A percentile compares a stretch with the other conserved stretches of the same genome.
Evolutionary conservation across 1,139 yeast genomes (phyloP).

Genomic region (Saccharomycopsis crataegensis): DNA sequence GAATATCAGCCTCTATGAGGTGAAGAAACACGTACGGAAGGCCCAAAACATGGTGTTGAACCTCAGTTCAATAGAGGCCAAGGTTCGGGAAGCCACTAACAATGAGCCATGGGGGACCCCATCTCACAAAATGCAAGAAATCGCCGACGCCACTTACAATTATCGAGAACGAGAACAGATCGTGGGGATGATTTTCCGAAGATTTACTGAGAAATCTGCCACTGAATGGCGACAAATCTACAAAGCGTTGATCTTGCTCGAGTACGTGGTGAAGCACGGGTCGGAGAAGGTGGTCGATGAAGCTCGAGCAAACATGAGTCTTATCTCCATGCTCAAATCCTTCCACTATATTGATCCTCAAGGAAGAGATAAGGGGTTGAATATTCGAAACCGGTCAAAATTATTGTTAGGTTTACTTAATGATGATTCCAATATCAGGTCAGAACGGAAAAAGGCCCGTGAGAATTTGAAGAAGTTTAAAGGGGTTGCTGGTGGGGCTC

Average conservation of each 20-base stretch:
- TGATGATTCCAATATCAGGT: slow-evolving; percentile 70
- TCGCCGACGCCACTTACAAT: slow-evolving; percentile 90
- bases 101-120: slow-evolving; percentile 99
- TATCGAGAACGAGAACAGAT: slow-evolving; percentile 76
- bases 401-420: slow-evolving; percentile 62
- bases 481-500: slow-evolving; percentile 57
- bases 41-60: slow-evolving; percentile 97
- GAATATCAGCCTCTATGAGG: slow-evolving; percentile 86
- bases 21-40: slow-evolving; percentile 93
- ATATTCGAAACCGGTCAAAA: slow-evolving; percentile 87
- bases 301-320: slow-evolving; percentile 73
- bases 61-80: slow-evolving; percentile 91
- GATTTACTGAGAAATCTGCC: slow-evolving; percentile 92
- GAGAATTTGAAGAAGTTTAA: slow-evolving; percentile 75
- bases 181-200: slow-evolving; percentile 59
- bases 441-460: slow-evolving; percentile 84
- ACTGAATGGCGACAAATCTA: slow-evolving; percentile 98
- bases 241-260: slow-evolving; percentile 85
- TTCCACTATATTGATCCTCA: slow-evolving; percentile 92
- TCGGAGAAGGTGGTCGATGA: slow-evolving; percentile 94
- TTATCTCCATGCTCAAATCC: slow-evolving; percentile 82
- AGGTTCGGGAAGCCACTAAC: slow-evolving; percentile 95
- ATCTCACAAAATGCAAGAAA: slow-evolving; percentile 83
- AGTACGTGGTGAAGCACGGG: slow-evolving; percentile 85
- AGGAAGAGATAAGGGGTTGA: slow-evolving; percentile 95